Evolutionary conservation across 2,329 filamentous ascomycete species (phyloP).

Genomic region (Madurella fahalii): DNA sequence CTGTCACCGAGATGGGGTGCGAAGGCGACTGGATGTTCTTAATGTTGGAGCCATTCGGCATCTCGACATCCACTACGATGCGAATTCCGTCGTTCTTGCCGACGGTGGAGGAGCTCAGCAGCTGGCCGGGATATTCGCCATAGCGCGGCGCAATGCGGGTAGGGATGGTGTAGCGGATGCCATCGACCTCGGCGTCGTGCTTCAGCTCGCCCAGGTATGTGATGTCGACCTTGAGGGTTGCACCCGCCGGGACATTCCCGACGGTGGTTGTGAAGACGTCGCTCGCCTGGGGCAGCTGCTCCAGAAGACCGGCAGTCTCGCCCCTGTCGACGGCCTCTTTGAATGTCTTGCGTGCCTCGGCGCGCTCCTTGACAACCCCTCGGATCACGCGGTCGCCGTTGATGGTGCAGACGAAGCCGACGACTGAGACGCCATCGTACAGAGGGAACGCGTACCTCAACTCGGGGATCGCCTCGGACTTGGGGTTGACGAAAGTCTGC

Average conservation of each 20-base stretch:
- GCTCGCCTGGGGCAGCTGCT: constrained; percentile 54
- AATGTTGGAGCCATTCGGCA: constrained; percentile 54
- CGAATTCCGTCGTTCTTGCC: constrained; percentile 39
- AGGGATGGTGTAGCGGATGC: constrained; percentile 65
- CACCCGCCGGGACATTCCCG: constrained; percentile 60
- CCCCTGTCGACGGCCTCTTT: constrained; percentile 54
- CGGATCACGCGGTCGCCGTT: constrained; percentile 55
- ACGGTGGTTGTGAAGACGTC: constrained; percentile 67
- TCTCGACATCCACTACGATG: constrained; percentile 56
- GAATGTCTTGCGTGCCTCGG: constrained; percentile 57
- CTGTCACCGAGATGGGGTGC: constrained; percentile 61
- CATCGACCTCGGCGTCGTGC: constrained; percentile 65
- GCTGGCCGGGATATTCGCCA: constrained; percentile 42
- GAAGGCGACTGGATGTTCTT: constrained; percentile 62
- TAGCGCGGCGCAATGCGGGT: constrained; percentile 65
- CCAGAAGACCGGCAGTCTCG: constrained; percentile 60
- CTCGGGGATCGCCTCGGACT: constrained; percentile 43
- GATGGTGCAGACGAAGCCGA: constrained; percentile 62
- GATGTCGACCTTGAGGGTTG: constrained; percentile 56
- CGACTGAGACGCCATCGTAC: constrained; percentile 67
- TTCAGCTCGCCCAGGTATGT: constrained; percentile 67
- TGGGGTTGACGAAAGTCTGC: constrained; percentile 60
- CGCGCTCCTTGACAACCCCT: constrained; percentile 64
- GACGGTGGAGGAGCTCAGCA: constrained; percentile 24
- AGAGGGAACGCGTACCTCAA: constrained; percentile 66